Evolutionary conservation across 2,329 filamentous ascomycete species (phyloP), one percentile per base, ranked within the genome.

Genomic region (Diaporthe velutina): DNA sequence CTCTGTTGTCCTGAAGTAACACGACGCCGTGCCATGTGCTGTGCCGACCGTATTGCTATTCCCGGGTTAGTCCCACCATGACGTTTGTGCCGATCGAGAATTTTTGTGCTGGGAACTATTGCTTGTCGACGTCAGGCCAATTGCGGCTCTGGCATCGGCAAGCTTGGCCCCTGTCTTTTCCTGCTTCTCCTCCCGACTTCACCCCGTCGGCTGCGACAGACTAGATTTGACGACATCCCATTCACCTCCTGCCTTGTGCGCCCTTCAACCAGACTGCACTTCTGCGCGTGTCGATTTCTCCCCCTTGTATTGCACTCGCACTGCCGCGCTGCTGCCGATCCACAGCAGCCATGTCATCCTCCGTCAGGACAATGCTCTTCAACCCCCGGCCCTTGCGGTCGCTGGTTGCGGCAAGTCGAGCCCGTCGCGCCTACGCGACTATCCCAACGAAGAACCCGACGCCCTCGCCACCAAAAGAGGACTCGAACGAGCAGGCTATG

Each of bases 401-500:
- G 35, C 70, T 74, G 57, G 70, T 55, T 52, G 64, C 70, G 64
- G 55, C 73, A 30, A 40, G 38, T 5, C 74, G 58, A 38, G 33
- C 77, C 77, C 80, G 79, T 77, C 74, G 76, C 35, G 30, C 70
- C 38, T 82, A 82, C 77, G 79, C 81, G 68, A 82, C 80, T 40
- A 78, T 79, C 61, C 75, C 79, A 19, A 80, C 74, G 67, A 78
- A 82, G 76, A 78, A 78, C 74, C 77, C 78, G n/a, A 78, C 77
- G 35, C 78, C 79, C 3, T 77, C 79, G 45, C 76, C 74, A 17
- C 80, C 81, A 38, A 77, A 80, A 45, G 79, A 80, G 73, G 76
- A 76, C 48, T 77, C 75, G 38, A 79, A 80, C 48, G 80, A 85
- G 73, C 87, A 88, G 77, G 85, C 83, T n/a, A 82, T 83, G 22